Evolutionary conservation across 2,329 filamentous ascomycete species (phyloP).

Genomic region (Aspergillus spinulosporus): DNA sequence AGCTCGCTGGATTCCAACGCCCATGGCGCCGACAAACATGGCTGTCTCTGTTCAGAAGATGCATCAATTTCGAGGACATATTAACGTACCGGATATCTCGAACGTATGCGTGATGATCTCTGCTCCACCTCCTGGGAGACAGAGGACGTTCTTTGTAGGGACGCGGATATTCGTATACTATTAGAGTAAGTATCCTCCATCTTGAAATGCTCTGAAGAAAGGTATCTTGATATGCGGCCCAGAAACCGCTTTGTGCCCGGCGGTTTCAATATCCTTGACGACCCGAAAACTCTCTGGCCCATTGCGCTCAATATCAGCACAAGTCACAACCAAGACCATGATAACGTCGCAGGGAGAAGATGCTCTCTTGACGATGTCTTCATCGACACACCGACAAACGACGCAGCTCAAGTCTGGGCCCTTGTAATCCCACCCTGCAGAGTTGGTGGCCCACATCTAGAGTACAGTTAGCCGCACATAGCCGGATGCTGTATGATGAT

Average conservation of each 20-base stretch:
- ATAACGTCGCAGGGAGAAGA: constrained; percentile 36
- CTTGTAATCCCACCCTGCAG: constrained; percentile 54
- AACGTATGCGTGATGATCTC: constrained; percentile 49
- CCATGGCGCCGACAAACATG: constrained; percentile 57
- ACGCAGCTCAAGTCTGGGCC: constrained; percentile 56
- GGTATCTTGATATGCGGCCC: constrained; percentile 48
- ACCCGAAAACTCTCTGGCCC: constrained; percentile 47
- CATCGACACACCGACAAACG: constrained; percentile 47
- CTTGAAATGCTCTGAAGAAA: not conserved
- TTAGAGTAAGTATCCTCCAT: not conserved
- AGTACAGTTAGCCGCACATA: not conserved
- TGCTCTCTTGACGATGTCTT: constrained; percentile 18
- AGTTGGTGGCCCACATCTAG: constrained; percentile 59
- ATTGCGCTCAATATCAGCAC: constrained; percentile 50
- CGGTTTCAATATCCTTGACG: constrained; percentile 47
- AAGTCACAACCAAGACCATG: constrained; percentile 54
- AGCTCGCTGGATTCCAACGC: constrained; percentile 55
- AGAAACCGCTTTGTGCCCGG: constrained; percentile 51
- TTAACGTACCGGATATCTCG: constrained; percentile 31
- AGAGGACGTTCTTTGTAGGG: constrained; percentile 51
- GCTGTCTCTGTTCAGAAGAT: constrained; percentile 29
- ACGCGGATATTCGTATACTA: constrained; percentile 51
- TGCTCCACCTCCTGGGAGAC: constrained; percentile 46
- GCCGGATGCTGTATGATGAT: not conserved
- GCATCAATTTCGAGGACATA: not conserved